Evolutionary conservation across 2,329 filamentous ascomycete genomes (phyloP).

Genomic region (Moelleriella libera): DNA sequence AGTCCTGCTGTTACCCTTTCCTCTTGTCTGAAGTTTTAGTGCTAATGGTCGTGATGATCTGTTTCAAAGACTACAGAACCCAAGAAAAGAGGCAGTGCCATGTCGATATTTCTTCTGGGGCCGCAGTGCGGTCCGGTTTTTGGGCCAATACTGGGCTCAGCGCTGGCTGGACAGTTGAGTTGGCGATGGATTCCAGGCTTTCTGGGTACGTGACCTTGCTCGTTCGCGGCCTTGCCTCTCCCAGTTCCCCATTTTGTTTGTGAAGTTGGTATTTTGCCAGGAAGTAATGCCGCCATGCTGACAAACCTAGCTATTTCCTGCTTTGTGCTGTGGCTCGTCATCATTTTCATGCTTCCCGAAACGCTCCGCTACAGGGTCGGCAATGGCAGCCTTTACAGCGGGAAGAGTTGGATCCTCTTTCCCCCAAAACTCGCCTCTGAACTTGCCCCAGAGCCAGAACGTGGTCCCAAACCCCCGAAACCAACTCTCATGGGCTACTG

Average conservation of each 20-base stretch:
- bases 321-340: slow-evolving; percentile 13
- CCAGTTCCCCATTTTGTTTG: neutral
- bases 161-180: slow-evolving; percentile 15
- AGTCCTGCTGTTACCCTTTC: neutral
- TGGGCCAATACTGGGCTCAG: slow-evolving; percentile 26
- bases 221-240: neutral
- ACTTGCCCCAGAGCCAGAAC: slow-evolving; percentile 9
- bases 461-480: slow-evolving; percentile 14
- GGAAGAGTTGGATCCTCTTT: slow-evolving; percentile 7
- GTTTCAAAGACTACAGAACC: slow-evolving; percentile 16
- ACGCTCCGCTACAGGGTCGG: slow-evolving; percentile 29
- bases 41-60: neutral
- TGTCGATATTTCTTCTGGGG: slow-evolving; percentile 27
- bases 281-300: too few species aligned
- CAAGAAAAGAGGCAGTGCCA: slow-evolving; percentile 20
- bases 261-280: too few species aligned
- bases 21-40: neutral
- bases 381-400: slow-evolving; percentile 18
- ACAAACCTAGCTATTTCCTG: slow-evolving; percentile 11
- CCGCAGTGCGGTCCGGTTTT: slow-evolving; percentile 29
- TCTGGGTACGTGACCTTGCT: slow-evolving; percentile 7
- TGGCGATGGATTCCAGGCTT: slow-evolving; percentile 33
- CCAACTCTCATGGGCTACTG: slow-evolving; percentile 13
- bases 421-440: slow-evolving; percentile 10
- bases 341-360: slow-evolving; percentile 26